Evolutionary conservation across 192 early-diverging fungal species (phyloP).

Genomic region (Rhizophlyctis rosea): DNA sequence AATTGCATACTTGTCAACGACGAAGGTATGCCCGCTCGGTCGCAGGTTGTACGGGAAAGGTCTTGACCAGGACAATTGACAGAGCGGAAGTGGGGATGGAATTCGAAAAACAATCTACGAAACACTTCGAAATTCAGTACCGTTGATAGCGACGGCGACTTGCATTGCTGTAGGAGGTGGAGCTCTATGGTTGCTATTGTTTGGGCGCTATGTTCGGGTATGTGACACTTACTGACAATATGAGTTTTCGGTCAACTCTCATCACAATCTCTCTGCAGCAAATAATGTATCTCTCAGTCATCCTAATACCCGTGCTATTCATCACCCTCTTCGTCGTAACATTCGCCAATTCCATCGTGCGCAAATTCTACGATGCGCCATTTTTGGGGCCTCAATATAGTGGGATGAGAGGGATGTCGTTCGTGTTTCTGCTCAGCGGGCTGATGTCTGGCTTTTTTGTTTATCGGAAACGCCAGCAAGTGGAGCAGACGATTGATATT

Average conservation of each 20-base stretch:
- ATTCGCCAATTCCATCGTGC: slow-evolving; percentile 26
- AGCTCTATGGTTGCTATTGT: slow-evolving; percentile 9
- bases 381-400: slow-evolving; percentile 37
- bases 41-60: background rate
- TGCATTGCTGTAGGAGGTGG: slow-evolving; percentile 7
- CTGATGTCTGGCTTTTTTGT: slow-evolving; percentile 26
- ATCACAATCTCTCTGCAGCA: slow-evolving; percentile 12
- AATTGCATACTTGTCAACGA: background rate
- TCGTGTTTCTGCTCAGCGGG: slow-evolving; percentile 23
- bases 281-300: slow-evolving; percentile 29
- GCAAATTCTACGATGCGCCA: slow-evolving; percentile 35
- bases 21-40: slow-evolving; percentile 2
- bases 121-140: slow-evolving; percentile 9
- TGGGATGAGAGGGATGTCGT: slow-evolving; percentile 27
- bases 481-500: slow-evolving; percentile 39
- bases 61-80: too few relatives aligned
- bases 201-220: slow-evolving; percentile 19
- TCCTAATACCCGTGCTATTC: slow-evolving; percentile 30
- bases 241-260: background rate
- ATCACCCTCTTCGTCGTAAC: slow-evolving; percentile 26
- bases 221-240: background rate
- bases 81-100: too few relatives aligned
- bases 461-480: slow-evolving; percentile 23
- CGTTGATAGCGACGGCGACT: slow-evolving; percentile 2
- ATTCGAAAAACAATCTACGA: slow-evolving; percentile 17